These are phyloP conservation scores for Maudiozyma pseudohumilis DNA, from an alignment of 805 yeast species.

Conservation along the genomic window DNA sequence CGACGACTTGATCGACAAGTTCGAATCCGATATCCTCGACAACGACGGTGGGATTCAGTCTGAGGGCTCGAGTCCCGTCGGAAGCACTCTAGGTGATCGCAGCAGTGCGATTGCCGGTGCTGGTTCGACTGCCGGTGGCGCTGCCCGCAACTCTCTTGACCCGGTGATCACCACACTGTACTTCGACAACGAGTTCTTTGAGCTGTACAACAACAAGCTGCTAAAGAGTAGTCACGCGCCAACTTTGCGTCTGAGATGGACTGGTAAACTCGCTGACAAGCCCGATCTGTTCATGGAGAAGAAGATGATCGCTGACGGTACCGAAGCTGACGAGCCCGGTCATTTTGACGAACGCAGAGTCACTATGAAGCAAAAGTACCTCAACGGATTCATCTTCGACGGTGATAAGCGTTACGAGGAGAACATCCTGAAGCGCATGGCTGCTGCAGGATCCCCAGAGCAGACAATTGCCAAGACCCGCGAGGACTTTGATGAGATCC, in stretches of 20 bases:
- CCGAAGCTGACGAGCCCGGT: constrained; percentile 33
- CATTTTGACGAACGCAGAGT: constrained; percentile 57
- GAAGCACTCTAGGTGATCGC: constrained; percentile 29
- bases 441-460: constrained; percentile 48
- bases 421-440: constrained; percentile 50
- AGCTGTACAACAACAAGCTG: constrained; percentile 76
- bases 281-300: constrained; percentile 77
- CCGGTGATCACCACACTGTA: constrained; percentile 81
- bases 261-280: constrained; percentile 67
- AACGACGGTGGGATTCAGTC: constrained; percentile 17
- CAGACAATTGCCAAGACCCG: constrained; percentile 43
- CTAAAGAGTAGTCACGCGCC: constrained; percentile 60
- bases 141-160: constrained; percentile 46
- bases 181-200: constrained; percentile 77
- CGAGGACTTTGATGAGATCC: constrained; percentile 48
- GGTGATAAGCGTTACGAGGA: constrained; percentile 35
- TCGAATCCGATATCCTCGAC: constrained; percentile 20
- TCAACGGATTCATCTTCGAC: constrained; percentile 60
- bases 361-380: constrained; percentile 67
- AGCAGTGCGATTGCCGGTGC: too few relatives aligned
- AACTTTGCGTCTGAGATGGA: constrained; percentile 81
- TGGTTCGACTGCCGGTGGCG: too few relatives aligned
- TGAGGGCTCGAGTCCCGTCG: constrained; percentile 36
- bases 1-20: constrained; percentile 20
- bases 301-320: constrained; percentile 51